These are phyloP conservation scores for Zoysia japonica DNA, from an alignment of 176 grass and related monocot species.

Conservation along the genomic window DNA sequence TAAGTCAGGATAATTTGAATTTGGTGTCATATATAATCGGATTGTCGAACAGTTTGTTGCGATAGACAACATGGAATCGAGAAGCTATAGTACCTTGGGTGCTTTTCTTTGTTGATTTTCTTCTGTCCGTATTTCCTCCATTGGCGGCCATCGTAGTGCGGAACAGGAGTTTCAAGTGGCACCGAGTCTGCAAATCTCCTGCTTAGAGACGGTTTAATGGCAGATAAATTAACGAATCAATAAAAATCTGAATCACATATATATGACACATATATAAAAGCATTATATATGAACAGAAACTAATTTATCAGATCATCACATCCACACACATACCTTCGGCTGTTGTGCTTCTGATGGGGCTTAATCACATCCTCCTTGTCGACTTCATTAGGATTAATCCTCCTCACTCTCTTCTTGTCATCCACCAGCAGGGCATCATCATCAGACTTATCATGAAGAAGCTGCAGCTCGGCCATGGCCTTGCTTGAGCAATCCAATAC, in stretches of 20 bases:
- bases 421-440: neutral
- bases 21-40: neutral
- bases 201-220: neutral
- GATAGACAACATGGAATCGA: neutral
- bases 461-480: conserved; percentile 35
- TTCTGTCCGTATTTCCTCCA: conserved; percentile 72
- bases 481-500: conserved; percentile 47
- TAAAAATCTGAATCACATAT: neutral
- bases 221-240: no score
- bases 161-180: conserved; percentile 39
- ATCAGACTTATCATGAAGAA: neutral
- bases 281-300: neutral
- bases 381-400: neutral
- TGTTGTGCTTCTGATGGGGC: conserved; percentile 25
- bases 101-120: conserved; percentile 39
- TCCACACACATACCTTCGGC: conserved; percentile 28
- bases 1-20: neutral
- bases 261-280: neutral
- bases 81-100: conserved; percentile 34
- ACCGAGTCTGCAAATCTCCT: conserved; percentile 41
- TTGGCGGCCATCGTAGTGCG: conserved; percentile 48
- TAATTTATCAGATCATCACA: neutral
- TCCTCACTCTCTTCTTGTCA: conserved; percentile 32
- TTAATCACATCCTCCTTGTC: conserved; percentile 16
- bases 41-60: neutral